Percentiles rank a stretch among this genome's conserved stretches.
These are phyloP conservation scores for Alternaria ventricosa DNA, from an alignment of 2,329 filamentous ascomycete genomes.

Conservation along the genomic window DNA sequence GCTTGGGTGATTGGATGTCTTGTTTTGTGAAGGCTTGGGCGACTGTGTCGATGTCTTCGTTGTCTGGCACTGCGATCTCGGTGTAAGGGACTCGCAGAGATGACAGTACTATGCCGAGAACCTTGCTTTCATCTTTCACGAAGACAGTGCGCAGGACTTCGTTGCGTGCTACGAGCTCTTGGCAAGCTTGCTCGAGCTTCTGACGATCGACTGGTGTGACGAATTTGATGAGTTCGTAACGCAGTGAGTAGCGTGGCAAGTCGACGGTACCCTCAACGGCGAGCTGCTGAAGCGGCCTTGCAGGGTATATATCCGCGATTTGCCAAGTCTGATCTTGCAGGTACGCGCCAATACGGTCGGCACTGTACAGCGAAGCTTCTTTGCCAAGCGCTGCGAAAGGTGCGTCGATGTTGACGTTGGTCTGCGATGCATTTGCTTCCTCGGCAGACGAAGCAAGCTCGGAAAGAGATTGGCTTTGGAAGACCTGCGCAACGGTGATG, in stretches of 20 bases:
- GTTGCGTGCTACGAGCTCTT: constrained; percentile 64
- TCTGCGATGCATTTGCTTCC: constrained; percentile 36
- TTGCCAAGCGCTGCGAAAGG: constrained; percentile 61
- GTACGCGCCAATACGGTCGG: constrained; percentile 58
- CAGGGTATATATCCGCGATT: constrained; percentile 64
- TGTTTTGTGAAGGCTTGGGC: constrained; percentile 61
- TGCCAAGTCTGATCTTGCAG: constrained; percentile 60
- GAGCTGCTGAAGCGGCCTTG: constrained; percentile 65
- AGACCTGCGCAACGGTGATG: constrained; percentile 55
- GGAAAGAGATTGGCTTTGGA: constrained; percentile 51
- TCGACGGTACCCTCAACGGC: constrained; percentile 65
- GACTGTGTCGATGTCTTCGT: constrained; percentile 60
- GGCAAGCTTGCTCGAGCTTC: constrained; percentile 59
- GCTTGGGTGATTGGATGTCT: constrained; percentile 63
- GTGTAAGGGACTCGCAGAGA: constrained; percentile 60
- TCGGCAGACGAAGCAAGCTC: constrained; percentile 35
- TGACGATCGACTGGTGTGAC: constrained; percentile 58
- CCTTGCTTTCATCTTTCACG: constrained; percentile 56
- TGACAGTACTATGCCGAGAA: constrained; percentile 65
- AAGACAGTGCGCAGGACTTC: constrained; percentile 73
- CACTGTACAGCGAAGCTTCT: constrained; percentile 55
- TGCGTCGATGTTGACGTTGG: constrained; percentile 37
- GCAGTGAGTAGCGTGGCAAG: constrained; percentile 65
- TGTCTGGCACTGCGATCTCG: constrained; percentile 46
- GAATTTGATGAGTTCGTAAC: constrained; percentile 71